Evolutionary conservation across 1,139 yeast species (phyloP).

Genomic region (Debaryomyces sp.): DNA sequence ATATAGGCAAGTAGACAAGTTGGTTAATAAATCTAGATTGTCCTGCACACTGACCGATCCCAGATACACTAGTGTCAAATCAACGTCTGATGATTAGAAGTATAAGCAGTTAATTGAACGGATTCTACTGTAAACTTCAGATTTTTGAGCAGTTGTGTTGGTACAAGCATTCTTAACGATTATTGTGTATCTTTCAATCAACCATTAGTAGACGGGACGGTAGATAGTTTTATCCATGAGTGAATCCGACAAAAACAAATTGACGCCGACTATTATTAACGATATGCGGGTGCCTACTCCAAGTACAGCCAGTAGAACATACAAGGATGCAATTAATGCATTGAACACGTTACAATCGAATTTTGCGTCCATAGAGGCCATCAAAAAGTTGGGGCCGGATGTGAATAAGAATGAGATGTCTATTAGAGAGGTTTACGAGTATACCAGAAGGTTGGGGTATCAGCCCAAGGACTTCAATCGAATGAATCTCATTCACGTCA

Average conservation of each 20-base stretch:
- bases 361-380: slow-evolving; percentile 85
- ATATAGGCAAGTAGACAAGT: too few species aligned
- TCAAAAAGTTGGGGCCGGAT: slow-evolving; percentile 66
- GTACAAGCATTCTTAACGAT: neutral
- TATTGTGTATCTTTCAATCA: neutral
- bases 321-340: slow-evolving; percentile 78
- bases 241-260: slow-evolving; percentile 8
- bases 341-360: slow-evolving; percentile 89
- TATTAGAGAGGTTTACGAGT: slow-evolving; percentile 87
- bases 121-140: neutral
- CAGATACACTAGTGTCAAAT: neutral
- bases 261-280: slow-evolving; percentile 2
- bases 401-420: slow-evolving; percentile 67
- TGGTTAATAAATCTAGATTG: too few species aligned
- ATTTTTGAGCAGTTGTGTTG: neutral
- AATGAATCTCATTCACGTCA: slow-evolving; percentile 83
- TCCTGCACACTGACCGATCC: neutral
- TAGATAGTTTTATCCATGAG: slow-evolving; percentile 1
- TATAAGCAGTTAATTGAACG: neutral
- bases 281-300: slow-evolving; percentile 5
- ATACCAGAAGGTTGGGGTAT: slow-evolving; percentile 88
- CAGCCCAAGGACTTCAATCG: slow-evolving; percentile 66
- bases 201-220: neutral
- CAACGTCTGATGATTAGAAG: neutral
- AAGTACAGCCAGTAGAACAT: slow-evolving; percentile 24